Conservation (phyloP, 257 asterid species). For the Scutellaria baicalensis region DNA sequence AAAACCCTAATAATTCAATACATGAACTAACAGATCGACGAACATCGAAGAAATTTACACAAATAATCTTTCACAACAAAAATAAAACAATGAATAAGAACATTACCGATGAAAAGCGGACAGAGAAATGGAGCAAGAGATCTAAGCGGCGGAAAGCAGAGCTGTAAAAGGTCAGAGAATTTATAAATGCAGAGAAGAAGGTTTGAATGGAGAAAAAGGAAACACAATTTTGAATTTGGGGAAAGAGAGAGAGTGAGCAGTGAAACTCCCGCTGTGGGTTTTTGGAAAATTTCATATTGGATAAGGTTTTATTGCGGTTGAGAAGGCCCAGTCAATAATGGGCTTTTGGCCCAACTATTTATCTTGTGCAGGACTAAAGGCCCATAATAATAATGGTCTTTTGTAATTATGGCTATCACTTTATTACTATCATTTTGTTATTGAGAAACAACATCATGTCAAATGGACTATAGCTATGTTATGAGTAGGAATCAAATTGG, state of each 20-base stretch:
- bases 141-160: neutral
- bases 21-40: conserved; percentile 1
- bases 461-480: too few relatives aligned
- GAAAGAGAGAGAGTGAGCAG: conserved; percentile 3
- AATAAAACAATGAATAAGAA: neutral
- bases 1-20: neutral
- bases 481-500: too few relatives aligned
- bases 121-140: conserved; percentile 1
- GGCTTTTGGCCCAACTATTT: neutral
- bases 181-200: neutral
- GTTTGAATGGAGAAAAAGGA: neutral
- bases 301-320: neutral
- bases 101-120: conserved; percentile 17
- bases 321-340: conserved; percentile 1
- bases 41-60: neutral
- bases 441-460: too few relatives aligned
- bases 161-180: neutral
- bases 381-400: too few relatives aligned
- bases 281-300: neutral
- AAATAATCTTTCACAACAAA: neutral
- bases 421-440: too few relatives aligned
- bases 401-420: too few relatives aligned
- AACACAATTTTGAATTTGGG: conserved; percentile 22
- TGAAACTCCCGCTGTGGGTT: conserved; percentile 25
- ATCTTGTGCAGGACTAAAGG: neutral